Percentiles rank a stretch among this genome's conserved stretches.
phyloP scores from a whole-genome alignment of 768 basidiomycete genomes.

The Agrocybe praecox region DNA sequence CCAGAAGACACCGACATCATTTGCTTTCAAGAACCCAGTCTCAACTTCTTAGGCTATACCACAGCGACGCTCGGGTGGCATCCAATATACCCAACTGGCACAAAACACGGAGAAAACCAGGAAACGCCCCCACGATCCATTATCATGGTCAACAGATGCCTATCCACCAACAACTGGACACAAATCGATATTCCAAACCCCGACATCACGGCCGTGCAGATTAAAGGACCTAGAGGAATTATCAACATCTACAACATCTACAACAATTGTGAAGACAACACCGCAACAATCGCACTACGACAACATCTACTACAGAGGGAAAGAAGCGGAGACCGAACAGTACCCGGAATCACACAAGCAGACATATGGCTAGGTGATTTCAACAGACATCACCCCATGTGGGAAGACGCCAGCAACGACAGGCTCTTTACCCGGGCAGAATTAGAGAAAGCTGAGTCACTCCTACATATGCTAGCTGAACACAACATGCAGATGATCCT shows the following conservation, averaged over 20 bases:
- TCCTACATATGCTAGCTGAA: slow-evolving; percentile 26
- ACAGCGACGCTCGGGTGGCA: neutral
- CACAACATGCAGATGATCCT: slow-evolving; percentile 37
- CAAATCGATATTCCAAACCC: slow-evolving; percentile 15
- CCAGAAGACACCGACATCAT: slow-evolving; percentile 5
- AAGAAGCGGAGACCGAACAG: too few relatives aligned
- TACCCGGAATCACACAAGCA: neutral
- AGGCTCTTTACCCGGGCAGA: slow-evolving; percentile 11
- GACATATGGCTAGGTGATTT: slow-evolving; percentile 24
- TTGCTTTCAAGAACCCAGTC: slow-evolving; percentile 7
- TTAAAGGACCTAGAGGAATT: neutral
- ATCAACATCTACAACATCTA: slow-evolving; percentile 20
- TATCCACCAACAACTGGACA: slow-evolving; percentile 20
- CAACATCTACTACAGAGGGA: neutral
- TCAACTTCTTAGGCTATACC: neutral
- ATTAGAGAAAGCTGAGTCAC: slow-evolving; percentile 3
- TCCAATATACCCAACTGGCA: slow-evolving; percentile 5
- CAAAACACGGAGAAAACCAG: neutral
- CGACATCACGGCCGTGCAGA: slow-evolving; percentile 22
- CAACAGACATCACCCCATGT: slow-evolving; percentile 32
- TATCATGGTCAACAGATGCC: slow-evolving; percentile 11
- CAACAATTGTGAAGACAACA: slow-evolving; percentile 16
- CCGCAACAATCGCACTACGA: neutral
- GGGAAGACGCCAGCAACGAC: slow-evolving; percentile 25
- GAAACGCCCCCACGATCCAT: slow-evolving; percentile 8